These are phyloP conservation scores for Hypoxylon fuscum DNA, from an alignment of 495 filamentous ascomycete genomes.

Conservation along the genomic window DNA sequence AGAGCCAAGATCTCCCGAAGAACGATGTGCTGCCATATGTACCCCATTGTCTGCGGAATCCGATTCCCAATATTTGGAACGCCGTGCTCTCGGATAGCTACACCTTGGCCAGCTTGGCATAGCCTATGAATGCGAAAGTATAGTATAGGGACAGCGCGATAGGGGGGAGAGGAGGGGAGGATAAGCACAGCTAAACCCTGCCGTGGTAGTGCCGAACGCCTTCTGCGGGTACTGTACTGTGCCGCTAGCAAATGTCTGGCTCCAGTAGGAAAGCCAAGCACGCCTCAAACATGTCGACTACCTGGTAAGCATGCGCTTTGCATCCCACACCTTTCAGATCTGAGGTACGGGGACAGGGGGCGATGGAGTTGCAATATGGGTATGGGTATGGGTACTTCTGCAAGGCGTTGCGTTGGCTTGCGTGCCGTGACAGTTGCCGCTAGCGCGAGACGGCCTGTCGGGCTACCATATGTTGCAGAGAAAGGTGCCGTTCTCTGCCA, in stretches of 20 bases:
- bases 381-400: conserved; percentile 35
- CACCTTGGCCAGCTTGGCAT: no score
- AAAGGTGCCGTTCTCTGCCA: conserved; percentile 7
- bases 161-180: conserved; percentile 22
- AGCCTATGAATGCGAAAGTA: conserved; percentile 12
- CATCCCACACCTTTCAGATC: conserved; percentile 30
- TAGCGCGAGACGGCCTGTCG: conserved; percentile 28
- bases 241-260: conserved; percentile 28
- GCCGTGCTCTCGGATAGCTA: conserved; percentile 36
- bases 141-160: conserved; percentile 12
- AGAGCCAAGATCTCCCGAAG: conserved; percentile 29
- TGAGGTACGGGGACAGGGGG: conserved; percentile 25
- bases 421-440: conserved; percentile 19
- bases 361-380: not conserved
- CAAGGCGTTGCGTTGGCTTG: conserved; percentile 24
- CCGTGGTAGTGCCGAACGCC: conserved; percentile 32
- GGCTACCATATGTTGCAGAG: conserved; percentile 27
- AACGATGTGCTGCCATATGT: conserved; percentile 32
- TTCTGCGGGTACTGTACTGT: conserved; percentile 30
- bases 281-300: conserved; percentile 20
- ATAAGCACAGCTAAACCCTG: conserved; percentile 25
- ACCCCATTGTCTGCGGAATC: conserved; percentile 24
- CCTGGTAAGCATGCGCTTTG: conserved; percentile 17
- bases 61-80: conserved; percentile 23
- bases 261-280: conserved; percentile 27